A percentile compares a stretch with the other conserved stretches of the same genome.
phyloP scores from a whole-genome alignment of 2,329 filamentous ascomycete genomes.

The Microsporum canis region DNA sequence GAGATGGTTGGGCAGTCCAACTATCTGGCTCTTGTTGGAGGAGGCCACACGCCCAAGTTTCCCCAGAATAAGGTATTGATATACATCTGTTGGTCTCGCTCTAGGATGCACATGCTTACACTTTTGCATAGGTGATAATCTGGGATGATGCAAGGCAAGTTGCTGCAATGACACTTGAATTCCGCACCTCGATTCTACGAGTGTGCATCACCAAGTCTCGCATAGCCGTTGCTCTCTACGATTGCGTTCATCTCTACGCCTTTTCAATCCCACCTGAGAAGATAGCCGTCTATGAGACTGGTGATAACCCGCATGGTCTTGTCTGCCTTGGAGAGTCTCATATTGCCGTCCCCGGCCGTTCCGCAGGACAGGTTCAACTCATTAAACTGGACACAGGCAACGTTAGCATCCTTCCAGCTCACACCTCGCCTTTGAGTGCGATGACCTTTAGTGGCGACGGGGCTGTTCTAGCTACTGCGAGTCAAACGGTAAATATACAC shows the following conservation, averaged over 20 bases:
- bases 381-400: slow-evolving; percentile 66
- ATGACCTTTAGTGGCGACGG: slow-evolving; percentile 71
- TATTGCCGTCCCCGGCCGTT: slow-evolving; percentile 78
- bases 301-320: slow-evolving; percentile 70
- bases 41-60: slow-evolving; percentile 74
- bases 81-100: neutral
- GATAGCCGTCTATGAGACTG: slow-evolving; percentile 68
- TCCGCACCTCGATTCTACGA: slow-evolving; percentile 67
- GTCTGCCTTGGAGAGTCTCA: slow-evolving; percentile 63
- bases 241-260: slow-evolving; percentile 69
- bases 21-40: slow-evolving; percentile 80
- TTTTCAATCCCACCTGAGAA: slow-evolving; percentile 63
- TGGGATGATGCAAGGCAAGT: slow-evolving; percentile 81
- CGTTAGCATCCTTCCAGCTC: slow-evolving; percentile 88
- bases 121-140: slow-evolving; percentile 50
- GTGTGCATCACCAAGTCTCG: slow-evolving; percentile 64
- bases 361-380: slow-evolving; percentile 76
- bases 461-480: slow-evolving; percentile 74
- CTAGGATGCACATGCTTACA: neutral
- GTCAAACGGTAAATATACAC: slow-evolving; percentile 51
- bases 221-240: slow-evolving; percentile 69
- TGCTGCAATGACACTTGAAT: slow-evolving; percentile 63
- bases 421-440: slow-evolving; percentile 66
- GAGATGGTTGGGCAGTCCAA: slow-evolving; percentile 81
- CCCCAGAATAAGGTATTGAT: slow-evolving; percentile 64